A percentile compares a stretch with the other conserved stretches of the same genome.
Conservation (phyloP, 306 rosid species). For the Chamaecrista fasciculata region DNA sequence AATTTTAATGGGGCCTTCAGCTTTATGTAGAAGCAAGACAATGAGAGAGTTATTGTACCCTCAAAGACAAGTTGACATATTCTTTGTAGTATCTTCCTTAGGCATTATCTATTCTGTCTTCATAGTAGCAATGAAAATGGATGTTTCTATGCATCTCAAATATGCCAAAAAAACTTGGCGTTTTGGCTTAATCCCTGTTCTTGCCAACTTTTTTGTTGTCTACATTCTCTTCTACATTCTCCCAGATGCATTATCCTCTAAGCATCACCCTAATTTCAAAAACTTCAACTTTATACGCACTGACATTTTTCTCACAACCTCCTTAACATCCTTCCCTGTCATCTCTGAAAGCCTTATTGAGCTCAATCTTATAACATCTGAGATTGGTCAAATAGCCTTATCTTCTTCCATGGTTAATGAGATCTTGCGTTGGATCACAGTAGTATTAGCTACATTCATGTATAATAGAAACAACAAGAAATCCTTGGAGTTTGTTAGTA, state of each 20-base stretch:
- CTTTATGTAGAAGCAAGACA: background rate
- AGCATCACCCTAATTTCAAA: background rate
- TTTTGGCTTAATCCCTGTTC: background rate
- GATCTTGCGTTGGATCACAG: background rate
- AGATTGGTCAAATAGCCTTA: slow-evolving; percentile 32
- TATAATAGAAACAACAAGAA: fast-evolving
- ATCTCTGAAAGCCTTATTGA: background rate
- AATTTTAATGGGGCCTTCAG: slow-evolving; percentile 37
- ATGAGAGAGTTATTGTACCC: background rate
- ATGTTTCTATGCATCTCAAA: slow-evolving; percentile 6
- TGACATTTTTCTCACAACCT: background rate
- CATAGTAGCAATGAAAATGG: slow-evolving; percentile 24
- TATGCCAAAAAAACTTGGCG: slow-evolving; percentile 23
- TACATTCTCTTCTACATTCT: background rate
- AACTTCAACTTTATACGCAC: background rate
- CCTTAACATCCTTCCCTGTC: background rate
- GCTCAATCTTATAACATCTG: slow-evolving; percentile 34
- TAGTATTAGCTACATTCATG: too few species aligned
- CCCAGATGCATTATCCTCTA: too few species aligned
- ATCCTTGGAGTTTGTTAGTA: fast-evolving
- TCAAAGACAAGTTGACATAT: background rate
- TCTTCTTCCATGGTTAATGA: slow-evolving; percentile 34
- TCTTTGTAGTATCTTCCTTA: background rate
- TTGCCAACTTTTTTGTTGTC: background rate
- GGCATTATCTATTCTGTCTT: slow-evolving; percentile 4